phyloP scores from a whole-genome alignment of 2,329 filamentous ascomycete genomes.

The Cladosporium sp. region DNA sequence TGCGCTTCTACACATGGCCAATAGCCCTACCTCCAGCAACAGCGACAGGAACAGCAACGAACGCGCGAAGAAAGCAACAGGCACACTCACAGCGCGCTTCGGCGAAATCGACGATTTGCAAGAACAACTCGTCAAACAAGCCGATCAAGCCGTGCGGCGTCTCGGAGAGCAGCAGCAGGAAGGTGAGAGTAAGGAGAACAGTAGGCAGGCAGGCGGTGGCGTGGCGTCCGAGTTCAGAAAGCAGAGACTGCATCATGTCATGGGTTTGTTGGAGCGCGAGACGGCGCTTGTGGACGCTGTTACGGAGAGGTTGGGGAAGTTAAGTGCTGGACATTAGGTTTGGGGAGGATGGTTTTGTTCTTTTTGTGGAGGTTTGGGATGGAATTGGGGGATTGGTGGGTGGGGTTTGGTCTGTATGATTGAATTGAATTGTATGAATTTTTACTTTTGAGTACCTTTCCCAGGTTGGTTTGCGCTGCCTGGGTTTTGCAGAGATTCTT shows the following conservation, averaged over 20 bases:
- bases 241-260: conserved; percentile 60
- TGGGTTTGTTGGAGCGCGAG: conserved; percentile 60
- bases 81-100: conserved; percentile 20
- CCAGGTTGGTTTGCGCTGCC: no score
- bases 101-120: conserved; percentile 25
- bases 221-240: conserved; percentile 55
- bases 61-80: conserved; percentile 3
- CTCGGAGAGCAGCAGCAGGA: conserved; percentile 26
- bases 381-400: no score
- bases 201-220: conserved; percentile 40
- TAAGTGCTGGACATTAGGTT: conserved; percentile 29
- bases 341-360: no score
- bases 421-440: no score
- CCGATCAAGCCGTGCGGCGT: conserved; percentile 22
- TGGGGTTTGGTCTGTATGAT: no score
- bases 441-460: no score
- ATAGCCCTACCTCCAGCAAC: conserved; percentile 12
- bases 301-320: conserved; percentile 55
- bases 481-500: no score
- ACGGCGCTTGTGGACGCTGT: conserved; percentile 64
- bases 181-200: conserved; percentile 26
- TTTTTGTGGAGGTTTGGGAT: background rate
- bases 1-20: conserved; percentile 29
- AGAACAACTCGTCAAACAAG: conserved; percentile 24
- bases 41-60: background rate